phyloP scores from a whole-genome alignment of 148 eudicot genomes.

The Camellia granthamiana region DNA sequence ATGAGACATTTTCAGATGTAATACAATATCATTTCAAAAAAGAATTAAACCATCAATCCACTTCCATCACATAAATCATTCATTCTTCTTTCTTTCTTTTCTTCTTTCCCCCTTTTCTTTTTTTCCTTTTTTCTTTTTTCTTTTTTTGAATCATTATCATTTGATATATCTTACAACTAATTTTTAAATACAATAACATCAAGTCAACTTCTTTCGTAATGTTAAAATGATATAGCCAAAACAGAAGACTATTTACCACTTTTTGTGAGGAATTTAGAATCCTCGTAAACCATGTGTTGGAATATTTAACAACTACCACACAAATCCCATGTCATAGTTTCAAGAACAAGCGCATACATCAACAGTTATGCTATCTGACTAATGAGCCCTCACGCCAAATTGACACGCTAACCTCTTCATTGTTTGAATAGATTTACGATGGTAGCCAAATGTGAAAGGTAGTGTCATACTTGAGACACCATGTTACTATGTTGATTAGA shows the following conservation, averaged over 20 bases:
- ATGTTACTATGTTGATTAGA: background rate
- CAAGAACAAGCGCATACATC: background rate
- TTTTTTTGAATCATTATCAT: background rate
- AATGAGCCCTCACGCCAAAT: background rate
- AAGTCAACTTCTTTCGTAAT: background rate
- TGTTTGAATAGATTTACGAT: background rate
- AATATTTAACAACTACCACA: too few relatives aligned
- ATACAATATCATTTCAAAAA: too few relatives aligned
- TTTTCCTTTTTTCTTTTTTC: too few relatives aligned
- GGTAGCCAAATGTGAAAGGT: background rate
- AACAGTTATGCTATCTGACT: background rate
- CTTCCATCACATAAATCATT: too few relatives aligned
- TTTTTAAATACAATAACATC: background rate
- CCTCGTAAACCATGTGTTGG: background rate
- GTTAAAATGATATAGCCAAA: background rate
- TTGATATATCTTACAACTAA: background rate
- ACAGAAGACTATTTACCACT: background rate
- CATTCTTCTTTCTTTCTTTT: too few relatives aligned
- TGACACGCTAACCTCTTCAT: background rate
- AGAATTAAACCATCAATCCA: too few relatives aligned
- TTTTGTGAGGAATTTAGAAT: background rate
- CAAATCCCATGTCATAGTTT: too few relatives aligned
- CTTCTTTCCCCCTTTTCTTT: too few relatives aligned
- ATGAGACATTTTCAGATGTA: too few relatives aligned
- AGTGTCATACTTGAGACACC: background rate